phyloP scores from a whole-genome alignment of 1,284 basidiomycete genomes.

The Leccinum subrobustum region DNA sequence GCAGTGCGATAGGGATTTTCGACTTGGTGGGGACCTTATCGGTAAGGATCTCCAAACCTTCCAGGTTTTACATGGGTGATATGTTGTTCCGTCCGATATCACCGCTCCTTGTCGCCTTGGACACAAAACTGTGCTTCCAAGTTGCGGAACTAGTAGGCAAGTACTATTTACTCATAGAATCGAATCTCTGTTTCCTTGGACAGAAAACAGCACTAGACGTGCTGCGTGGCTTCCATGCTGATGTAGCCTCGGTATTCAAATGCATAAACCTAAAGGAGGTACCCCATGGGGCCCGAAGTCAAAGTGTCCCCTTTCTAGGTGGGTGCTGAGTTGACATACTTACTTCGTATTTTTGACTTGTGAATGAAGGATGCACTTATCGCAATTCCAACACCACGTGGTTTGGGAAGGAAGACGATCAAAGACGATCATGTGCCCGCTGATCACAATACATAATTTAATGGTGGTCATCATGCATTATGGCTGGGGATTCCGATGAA shows the following conservation, averaged over 20 bases:
- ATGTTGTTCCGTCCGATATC: slow-evolving; percentile 7
- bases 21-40: neutral
- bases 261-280: slow-evolving; percentile 3
- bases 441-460: neutral
- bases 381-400: neutral
- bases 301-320: slow-evolving; percentile 1
- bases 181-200: neutral
- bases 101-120: neutral
- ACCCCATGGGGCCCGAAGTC: neutral
- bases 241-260: slow-evolving; percentile 16
- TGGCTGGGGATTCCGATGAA: slow-evolving; percentile 16
- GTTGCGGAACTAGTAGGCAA: neutral
- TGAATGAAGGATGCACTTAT: neutral
- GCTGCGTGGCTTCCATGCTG: slow-evolving; percentile 3
- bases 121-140: neutral
- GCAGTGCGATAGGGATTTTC: neutral
- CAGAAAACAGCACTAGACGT: neutral
- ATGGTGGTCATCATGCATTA: neutral
- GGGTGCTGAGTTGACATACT: neutral
- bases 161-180: slow-evolving; percentile 1
- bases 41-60: neutral
- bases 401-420: neutral
- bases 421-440: neutral
- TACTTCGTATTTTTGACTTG: neutral
- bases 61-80: neutral